Conservation (phyloP, 768 basidiomycete species). For the Pleurotus tuber-regium region DNA sequence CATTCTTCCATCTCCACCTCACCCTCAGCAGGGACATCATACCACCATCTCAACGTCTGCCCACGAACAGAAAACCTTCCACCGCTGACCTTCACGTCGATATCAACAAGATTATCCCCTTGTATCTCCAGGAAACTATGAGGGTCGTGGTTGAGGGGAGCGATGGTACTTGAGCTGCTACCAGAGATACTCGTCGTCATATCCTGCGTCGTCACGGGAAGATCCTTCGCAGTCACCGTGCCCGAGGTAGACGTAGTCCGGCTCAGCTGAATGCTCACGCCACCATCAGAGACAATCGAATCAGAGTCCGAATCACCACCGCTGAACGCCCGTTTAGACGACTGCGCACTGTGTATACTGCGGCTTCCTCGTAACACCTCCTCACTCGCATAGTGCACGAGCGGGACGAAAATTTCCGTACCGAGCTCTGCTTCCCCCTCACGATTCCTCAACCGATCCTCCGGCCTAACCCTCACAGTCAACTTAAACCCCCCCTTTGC, state of each 20-base stretch:
- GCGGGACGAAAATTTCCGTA: conserved; percentile 92
- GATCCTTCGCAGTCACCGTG: conserved; percentile 5
- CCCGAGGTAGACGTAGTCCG: not conserved
- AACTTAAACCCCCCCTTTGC: conserved; percentile 67
- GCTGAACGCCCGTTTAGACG: too few species aligned
- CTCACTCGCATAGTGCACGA: conserved; percentile 78
- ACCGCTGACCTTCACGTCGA: conserved; percentile 42
- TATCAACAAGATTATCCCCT: conserved; percentile 29
- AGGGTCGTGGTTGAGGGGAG: not conserved
- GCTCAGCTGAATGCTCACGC: conserved; percentile 3
- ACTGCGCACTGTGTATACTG: conserved; percentile 1
- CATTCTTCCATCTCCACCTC: conserved; percentile 32
- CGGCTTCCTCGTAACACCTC: conserved; percentile 22
- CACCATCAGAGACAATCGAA: conserved; percentile 2
- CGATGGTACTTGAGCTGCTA: conserved; percentile 11
- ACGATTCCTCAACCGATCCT: conserved; percentile 41
- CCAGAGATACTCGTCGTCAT: conserved; percentile 5
- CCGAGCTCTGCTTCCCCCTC: conserved; percentile 39
- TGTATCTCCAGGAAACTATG: conserved; percentile 15
- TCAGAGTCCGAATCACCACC: not conserved
- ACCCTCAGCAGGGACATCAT: conserved; percentile 37
- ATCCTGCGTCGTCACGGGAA: not conserved
- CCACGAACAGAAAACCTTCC: conserved; percentile 45
- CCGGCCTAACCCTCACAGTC: conserved; percentile 56
- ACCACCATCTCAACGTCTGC: conserved; percentile 54